Evolutionary conservation across 768 basidiomycete species (phyloP).

Genomic region (Pleurotus salmoneostramineus): DNA sequence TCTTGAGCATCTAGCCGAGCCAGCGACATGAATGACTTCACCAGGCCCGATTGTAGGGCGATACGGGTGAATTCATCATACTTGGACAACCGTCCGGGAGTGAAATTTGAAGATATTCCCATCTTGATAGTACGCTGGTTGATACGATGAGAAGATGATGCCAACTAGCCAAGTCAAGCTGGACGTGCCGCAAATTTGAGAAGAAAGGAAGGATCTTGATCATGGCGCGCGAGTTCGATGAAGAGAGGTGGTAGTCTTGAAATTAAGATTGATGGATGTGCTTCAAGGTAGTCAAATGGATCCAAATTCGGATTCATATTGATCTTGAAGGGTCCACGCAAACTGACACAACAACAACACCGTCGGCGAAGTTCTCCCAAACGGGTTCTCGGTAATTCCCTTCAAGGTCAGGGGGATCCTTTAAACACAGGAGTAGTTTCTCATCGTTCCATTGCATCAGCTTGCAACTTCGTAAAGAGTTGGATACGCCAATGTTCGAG

Average conservation of each 20-base stretch:
- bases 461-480: not conserved
- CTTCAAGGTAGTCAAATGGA: no score
- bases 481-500: not conserved
- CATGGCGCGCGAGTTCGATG: no score
- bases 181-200: constrained; percentile 14
- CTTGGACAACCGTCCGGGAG: constrained; percentile 9
- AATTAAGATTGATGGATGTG: no score
- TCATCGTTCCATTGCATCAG: no score
- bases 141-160: not conserved
- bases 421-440: no score
- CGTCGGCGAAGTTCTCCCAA: no score
- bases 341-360: no score
- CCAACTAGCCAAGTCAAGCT: not conserved
- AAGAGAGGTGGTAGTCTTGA: no score
- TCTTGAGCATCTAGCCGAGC: constrained; percentile 14
- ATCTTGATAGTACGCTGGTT: constrained; percentile 8
- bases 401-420: no score
- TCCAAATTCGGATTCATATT: no score
- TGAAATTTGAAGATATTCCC: constrained; percentile 1
- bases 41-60: constrained; percentile 21
- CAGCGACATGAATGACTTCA: constrained; percentile 20
- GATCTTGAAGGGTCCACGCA: no score
- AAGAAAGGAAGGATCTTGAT: constrained; percentile 16
- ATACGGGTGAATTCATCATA: constrained; percentile 20
- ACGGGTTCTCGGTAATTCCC: no score